Base-by-base conservation (phyloP, 139 green algal genomes). In the Tetraselmis chui region DNA sequence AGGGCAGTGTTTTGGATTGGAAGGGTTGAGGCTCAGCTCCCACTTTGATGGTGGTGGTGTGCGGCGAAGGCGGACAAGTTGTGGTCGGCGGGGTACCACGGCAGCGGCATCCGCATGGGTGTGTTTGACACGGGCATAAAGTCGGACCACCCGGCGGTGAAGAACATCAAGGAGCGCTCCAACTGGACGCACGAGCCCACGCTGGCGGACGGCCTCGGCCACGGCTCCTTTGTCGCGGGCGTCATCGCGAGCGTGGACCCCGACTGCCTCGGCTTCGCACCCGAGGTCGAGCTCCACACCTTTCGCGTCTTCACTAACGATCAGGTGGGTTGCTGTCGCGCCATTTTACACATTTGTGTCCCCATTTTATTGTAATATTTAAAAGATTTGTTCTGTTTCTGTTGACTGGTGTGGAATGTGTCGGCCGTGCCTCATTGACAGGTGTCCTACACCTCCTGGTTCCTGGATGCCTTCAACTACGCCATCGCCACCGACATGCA, bases 391-490 rank as follows among this genome's bases (percentile, higher is more conserved):
- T n/a, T n/a, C n/a, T n/a, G n/a, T n/a, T n/a, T n/a, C n/a, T n/a
- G n/a, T n/a, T n/a, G n/a, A n/a, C n/a, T n/a, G n/a, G n/a, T n/a
- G n/a, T n/a, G n/a, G n/a, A n/a, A n/a, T n/a, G n/a, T n/a, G n/a
- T n/a, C n/a, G n/a, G n/a, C n/a, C n/a, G n/a, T n/a, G n/a, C n/a
- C n/a, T n/a, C n/a, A n/a, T n/a, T n/a, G n/a, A 23, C 90, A 97
- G 92, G 95, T 98, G n/a, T 98, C 94, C 26, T 99, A 96, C 89
- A 99, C 97, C 1, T 97, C 91, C 76, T 99, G 97, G 97, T 99
- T 99, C 85, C 86, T 99, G 59, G 97, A 99, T 83, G 97, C 97
- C 2, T 99, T 99, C 92, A 99, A 99, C 85, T 98, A 99, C 84
- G 96, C 96, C 25, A 94, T 99, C 31, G 88, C 89, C 25, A 94